Evolutionary conservation across 2,329 filamentous ascomycete genomes (phyloP).

Genomic region (Clarireedia homoeocarpa): DNA sequence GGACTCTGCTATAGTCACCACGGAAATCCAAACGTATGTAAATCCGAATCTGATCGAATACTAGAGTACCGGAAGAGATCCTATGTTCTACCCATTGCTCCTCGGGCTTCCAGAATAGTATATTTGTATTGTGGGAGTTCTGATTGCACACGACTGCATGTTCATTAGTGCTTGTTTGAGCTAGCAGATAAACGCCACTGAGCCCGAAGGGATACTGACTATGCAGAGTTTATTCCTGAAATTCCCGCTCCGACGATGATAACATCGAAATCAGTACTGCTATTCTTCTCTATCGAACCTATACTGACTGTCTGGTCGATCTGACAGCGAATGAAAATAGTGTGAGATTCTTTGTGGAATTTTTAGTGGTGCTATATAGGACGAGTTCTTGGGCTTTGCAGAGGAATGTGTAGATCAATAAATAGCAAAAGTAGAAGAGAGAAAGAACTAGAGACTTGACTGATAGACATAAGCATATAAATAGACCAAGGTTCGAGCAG

Average conservation of each 20-base stretch:
- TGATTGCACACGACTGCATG: conserved; percentile 45
- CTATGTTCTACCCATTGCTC: conserved; percentile 68
- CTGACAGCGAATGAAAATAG: neutral
- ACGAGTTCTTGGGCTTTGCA: neutral
- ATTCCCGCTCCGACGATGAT: conserved; percentile 68
- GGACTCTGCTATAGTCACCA: conserved; percentile 60
- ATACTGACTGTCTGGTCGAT: conserved; percentile 2
- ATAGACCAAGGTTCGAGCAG: too few relatives aligned
- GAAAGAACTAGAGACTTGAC: too few relatives aligned
- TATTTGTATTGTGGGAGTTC: conserved; percentile 48
- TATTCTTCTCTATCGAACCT: conserved; percentile 12
- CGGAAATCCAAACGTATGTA: conserved; percentile 56
- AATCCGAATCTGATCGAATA: conserved; percentile 55
- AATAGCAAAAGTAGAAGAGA: too few relatives aligned
- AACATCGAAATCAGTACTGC: conserved; percentile 36
- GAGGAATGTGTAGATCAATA: too few relatives aligned
- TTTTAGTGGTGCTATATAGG: neutral
- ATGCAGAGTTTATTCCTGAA: conserved; percentile 67
- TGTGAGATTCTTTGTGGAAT: neutral
- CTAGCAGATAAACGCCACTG: neutral
- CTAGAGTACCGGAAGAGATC: conserved; percentile 70
- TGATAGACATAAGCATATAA: too few relatives aligned
- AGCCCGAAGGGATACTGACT: conserved; percentile 28
- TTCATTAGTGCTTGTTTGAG: neutral
- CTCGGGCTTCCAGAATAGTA: conserved; percentile 59